Conservation (phyloP, 306 rosid species). For the Albizia julibrissin region DNA sequence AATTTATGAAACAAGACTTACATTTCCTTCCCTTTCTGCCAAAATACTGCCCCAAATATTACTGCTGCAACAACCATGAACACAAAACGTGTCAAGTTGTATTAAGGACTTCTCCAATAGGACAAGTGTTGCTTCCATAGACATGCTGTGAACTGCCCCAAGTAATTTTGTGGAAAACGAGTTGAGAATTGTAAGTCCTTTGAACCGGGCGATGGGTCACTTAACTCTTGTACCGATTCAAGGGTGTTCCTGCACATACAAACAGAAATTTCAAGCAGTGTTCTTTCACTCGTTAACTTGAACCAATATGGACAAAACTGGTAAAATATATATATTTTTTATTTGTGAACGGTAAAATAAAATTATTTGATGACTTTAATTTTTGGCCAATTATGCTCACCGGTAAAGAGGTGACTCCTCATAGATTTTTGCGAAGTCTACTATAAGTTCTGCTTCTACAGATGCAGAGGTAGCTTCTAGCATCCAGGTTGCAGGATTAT, state of each 20-base stretch:
- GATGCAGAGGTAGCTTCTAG: constrained; percentile 62
- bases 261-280: constrained; percentile 30
- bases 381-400: constrained; percentile 41
- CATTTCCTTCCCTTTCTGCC: constrained; percentile 84
- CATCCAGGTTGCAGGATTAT: constrained; percentile 73
- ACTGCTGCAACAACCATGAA: constrained; percentile 64
- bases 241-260: constrained; percentile 56
- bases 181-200: constrained; percentile 62
- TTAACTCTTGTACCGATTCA: constrained; percentile 52
- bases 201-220: constrained; percentile 54
- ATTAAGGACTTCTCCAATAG: constrained; percentile 85
- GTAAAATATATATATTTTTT: neutral
- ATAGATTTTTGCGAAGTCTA: constrained; percentile 55
- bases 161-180: constrained; percentile 55
- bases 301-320: constrained; percentile 16
- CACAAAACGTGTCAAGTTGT: constrained; percentile 63
- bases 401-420: constrained; percentile 47
- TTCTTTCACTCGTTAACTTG: constrained; percentile 15
- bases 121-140: constrained; percentile 81
- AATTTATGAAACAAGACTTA: constrained; percentile 42
- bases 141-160: constrained; percentile 77
- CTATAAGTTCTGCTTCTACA: constrained; percentile 50
- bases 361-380: neutral
- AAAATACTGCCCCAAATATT: constrained; percentile 71
- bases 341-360: neutral